A percentile compares a stretch with the other conserved stretches of the same genome.
Conservation (phyloP, 805 yeast genomes). For the Candida morakotiae region DNA sequence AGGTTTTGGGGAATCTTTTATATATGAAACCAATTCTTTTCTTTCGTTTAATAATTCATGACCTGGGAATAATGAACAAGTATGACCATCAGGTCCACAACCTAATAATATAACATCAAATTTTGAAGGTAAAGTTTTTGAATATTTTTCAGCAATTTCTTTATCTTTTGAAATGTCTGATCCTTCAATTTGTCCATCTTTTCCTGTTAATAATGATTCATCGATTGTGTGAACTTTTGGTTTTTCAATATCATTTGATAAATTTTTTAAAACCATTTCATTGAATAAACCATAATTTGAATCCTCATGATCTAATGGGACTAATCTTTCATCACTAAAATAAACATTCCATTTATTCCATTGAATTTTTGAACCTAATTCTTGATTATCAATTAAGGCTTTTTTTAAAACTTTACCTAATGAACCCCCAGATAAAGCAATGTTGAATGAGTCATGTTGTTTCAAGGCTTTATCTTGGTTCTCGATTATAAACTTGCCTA, state of each 20-base stretch:
- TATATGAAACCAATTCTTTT: conserved; percentile 50
- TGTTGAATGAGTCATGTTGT: conserved; percentile 45
- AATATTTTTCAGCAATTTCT: conserved; percentile 62
- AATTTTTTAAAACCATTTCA: conserved; percentile 50
- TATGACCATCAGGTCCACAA: conserved; percentile 95
- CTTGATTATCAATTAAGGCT: conserved; percentile 60
- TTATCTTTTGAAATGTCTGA: conserved; percentile 43
- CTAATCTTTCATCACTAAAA: conserved; percentile 89
- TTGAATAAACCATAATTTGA: conserved; percentile 83
- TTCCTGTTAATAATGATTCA: conserved; percentile 54
- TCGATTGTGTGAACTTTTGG: conserved; percentile 69
- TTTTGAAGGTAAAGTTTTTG: conserved; percentile 47
- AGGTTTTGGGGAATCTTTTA: conserved; percentile 87
- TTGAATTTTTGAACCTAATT: conserved; percentile 40
- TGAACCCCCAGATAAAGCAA: conserved; percentile 92
- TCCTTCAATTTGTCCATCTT: conserved; percentile 37
- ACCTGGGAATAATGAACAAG: conserved; percentile 89
- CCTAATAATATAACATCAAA: conserved; percentile 76
- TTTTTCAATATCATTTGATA: conserved; percentile 34
- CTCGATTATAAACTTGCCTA: conserved; percentile 59
- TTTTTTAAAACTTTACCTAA: conserved; percentile 66
- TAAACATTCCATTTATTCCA: conserved; percentile 79
- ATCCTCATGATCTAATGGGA: conserved; percentile 75
- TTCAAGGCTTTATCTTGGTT: conserved; percentile 60
- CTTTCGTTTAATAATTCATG: conserved; percentile 62